Evolutionary conservation across 371 early-diverging fungal genomes (phyloP), one percentile per base, ranked within the genome.

Genomic region (Mortierella sp.): DNA sequence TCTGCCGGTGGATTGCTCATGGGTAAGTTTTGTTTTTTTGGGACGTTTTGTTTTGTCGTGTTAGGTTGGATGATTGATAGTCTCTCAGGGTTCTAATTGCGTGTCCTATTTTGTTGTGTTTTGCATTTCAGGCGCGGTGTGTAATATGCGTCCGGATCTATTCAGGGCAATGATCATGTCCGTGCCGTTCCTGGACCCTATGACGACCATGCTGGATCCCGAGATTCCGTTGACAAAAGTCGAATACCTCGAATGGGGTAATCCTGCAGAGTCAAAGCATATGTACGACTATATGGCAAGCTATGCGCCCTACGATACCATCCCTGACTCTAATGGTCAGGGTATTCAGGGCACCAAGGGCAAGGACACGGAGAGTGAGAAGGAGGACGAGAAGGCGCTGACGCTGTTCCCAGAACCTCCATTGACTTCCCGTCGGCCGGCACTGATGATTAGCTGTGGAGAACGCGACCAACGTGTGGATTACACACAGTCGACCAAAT

Each of bases 201-300:
- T 97, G 38, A 93, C 95, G 2, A 89, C 96, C 52, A 95, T 97
- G 96, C 88, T 96, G 45, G 91, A 94, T 57, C 92, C 94, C 11
- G 84, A 91, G 72, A 89, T 95, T 13, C 97, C 98, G 0, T 80
- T 97, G 3, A 95, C 98, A 6, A 88, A 91, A 60, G 93, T 95
- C 52, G 98, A 97, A 80, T 92, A 91, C 70, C 89, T 92, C 13
- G 98, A 97, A 80, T 97, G 98, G 98, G 98, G 98, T 0, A 94
- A 97, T 81, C 96, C 96, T 19, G 79, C 91, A 0, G 82, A 89
- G 13, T 90, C 91, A 48, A 38, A 76, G 0, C 73, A 83, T 7
- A 92, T 89, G 21, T 96, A 94, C 81, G 90, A 92, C 52, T 84
- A 89, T 42, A 95, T 97, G 45, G 75, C 87, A 13, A 80, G 83